A percentile compares a stretch with the other conserved stretches of the same genome.
These are phyloP conservation scores for Solanum gandarillasii DNA, from an alignment of 257 asterid genomes.

Conservation along the genomic window DNA sequence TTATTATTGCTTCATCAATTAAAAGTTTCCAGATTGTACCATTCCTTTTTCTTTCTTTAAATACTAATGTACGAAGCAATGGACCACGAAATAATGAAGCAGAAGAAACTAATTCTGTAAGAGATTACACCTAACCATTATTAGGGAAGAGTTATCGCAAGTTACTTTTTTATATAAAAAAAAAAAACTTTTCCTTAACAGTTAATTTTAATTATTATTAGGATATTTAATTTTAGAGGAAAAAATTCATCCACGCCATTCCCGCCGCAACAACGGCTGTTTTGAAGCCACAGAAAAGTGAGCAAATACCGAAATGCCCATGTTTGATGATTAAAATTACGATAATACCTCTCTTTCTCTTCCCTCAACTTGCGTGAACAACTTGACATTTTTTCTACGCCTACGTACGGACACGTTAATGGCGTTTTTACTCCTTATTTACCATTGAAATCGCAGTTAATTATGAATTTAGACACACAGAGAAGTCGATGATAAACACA, in stretches of 20 bases:
- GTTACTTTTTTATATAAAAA: not conserved
- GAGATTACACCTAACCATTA: not conserved
- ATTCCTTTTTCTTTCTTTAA: not conserved
- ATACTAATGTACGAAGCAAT: not conserved
- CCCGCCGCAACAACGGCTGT: constrained; percentile 70
- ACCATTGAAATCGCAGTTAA: constrained; percentile 7
- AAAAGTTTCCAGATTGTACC: not conserved
- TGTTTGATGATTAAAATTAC: constrained; percentile 6
- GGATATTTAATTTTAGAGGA: not conserved
- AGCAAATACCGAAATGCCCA: constrained; percentile 31
- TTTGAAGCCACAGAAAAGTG: constrained; percentile 12
- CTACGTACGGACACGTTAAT: constrained; percentile 29
- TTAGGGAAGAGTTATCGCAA: not conserved
- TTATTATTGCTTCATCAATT: not conserved
- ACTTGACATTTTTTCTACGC: constrained; percentile 15
- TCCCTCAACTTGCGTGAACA: constrained; percentile 16
- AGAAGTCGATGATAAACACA: not conserved
- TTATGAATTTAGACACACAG: constrained; percentile 1
- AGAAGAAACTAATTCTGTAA: not conserved
- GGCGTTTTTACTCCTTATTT: not conserved
- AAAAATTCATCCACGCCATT: constrained; percentile 31
- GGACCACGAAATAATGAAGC: not conserved
- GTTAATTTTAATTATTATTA: not conserved
- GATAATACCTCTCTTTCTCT: constrained; percentile 3
- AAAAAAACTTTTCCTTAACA: not conserved